These are phyloP conservation scores for Schizosaccharomyces osmophilus DNA, from an alignment of 805 yeast species.

Conservation along the genomic window DNA sequence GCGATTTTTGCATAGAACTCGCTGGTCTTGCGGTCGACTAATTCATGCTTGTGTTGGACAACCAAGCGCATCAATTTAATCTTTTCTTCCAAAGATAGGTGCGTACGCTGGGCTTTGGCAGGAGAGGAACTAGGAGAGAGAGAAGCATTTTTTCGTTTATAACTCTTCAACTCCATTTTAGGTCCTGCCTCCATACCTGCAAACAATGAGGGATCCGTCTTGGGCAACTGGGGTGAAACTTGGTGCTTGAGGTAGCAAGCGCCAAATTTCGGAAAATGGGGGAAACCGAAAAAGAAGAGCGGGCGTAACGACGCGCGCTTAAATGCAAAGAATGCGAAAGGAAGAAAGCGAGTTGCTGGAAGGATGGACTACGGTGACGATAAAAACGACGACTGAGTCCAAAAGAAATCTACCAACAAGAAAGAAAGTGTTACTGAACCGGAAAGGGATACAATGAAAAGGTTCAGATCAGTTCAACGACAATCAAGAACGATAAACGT, in stretches of 20 bases:
- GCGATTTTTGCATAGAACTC: not conserved
- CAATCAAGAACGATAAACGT: too few relatives aligned
- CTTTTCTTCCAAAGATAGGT: not conserved
- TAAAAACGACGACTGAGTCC: too few relatives aligned
- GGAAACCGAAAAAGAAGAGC: not conserved
- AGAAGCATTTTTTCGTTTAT: not conserved
- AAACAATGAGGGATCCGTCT: not conserved
- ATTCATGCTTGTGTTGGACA: not conserved
- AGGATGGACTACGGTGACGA: too few relatives aligned
- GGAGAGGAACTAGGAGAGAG: conserved; percentile 1
- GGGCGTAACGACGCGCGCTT: not conserved
- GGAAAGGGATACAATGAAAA: too few relatives aligned
- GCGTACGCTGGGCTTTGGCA: not conserved
- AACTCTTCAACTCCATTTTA: not conserved
- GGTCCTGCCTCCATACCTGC: not conserved
- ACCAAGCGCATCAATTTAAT: not conserved
- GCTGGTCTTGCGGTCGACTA: not conserved
- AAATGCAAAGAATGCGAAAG: too few relatives aligned
- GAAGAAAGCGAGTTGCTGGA: too few relatives aligned
- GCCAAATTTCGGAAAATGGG: not conserved
- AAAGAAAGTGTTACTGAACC: too few relatives aligned
- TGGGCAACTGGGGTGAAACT: not conserved
- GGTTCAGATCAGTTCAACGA: too few relatives aligned
- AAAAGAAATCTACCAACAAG: too few relatives aligned
- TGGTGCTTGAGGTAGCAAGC: not conserved